Conservation (phyloP, 208 protist genomes). For the Angomonas deanei region DNA sequence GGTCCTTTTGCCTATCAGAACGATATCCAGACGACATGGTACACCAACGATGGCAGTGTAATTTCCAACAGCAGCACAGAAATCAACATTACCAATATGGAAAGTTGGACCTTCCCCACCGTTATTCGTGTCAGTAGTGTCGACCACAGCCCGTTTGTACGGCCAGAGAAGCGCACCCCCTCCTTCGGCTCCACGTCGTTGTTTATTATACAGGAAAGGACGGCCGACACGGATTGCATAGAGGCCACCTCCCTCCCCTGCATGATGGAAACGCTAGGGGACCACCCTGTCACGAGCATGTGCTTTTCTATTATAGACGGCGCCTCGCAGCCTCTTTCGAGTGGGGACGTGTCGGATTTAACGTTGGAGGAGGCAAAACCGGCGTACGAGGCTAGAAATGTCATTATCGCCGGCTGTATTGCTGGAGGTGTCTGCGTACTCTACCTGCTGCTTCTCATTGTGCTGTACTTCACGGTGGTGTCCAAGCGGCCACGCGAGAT, state of each 20-base stretch:
- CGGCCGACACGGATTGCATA: neutral
- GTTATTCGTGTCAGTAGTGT: constrained; percentile 20
- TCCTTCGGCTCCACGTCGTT: constrained; percentile 4
- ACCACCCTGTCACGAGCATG: neutral
- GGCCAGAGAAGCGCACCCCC: constrained; percentile 2
- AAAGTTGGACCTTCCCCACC: constrained; percentile 24
- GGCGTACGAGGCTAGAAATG: constrained; percentile 5
- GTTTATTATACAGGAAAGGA: neutral
- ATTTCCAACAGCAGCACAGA: constrained; percentile 11
- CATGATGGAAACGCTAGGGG: neutral
- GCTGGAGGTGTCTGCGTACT: constrained; percentile 13
- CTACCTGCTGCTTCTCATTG: constrained; percentile 11
- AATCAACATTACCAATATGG: constrained; percentile 8
- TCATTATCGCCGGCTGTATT: constrained; percentile 24
- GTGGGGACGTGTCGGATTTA: too few species aligned
- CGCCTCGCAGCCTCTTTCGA: too few species aligned
- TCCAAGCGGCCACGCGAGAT: constrained; percentile 34
- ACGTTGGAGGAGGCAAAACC: neutral
- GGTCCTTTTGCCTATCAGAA: constrained; percentile 24
- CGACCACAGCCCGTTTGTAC: constrained; percentile 31
- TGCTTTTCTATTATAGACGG: too few species aligned
- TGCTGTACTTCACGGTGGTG: constrained; percentile 22
- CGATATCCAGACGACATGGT: constrained; percentile 33
- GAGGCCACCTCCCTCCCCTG: neutral
- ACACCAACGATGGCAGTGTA: constrained; percentile 6